A percentile compares a stretch with the other conserved stretches of the same genome.
Conservation (phyloP, 2,329 filamentous ascomycete species). For the Proliferodiscus dingleyae region DNA sequence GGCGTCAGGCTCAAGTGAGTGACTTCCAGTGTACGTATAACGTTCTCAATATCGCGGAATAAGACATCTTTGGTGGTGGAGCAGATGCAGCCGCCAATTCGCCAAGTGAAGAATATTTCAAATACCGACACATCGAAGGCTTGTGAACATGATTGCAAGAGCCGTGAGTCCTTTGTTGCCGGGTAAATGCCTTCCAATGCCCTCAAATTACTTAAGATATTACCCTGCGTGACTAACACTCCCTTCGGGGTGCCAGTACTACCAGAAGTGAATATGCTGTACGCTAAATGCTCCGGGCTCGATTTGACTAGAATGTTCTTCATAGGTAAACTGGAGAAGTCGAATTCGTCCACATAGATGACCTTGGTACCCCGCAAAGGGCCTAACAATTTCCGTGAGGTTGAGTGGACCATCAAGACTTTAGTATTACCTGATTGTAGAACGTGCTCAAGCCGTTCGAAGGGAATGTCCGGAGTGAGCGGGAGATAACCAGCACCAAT, state of each 20-base stretch:
- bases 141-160: slow-evolving; percentile 79
- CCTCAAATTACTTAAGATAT: slow-evolving; percentile 71
- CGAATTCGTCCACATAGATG: slow-evolving; percentile 29
- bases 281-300: slow-evolving; percentile 46
- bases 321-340: slow-evolving; percentile 15
- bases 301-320: slow-evolving; percentile 17
- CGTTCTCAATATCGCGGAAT: slow-evolving; percentile 65
- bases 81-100: slow-evolving; percentile 72
- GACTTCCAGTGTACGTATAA: slow-evolving; percentile 57
- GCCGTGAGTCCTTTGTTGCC: slow-evolving; percentile 38
- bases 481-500: slow-evolving; percentile 76
- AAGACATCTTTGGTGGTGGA: slow-evolving; percentile 68
- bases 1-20: slow-evolving; percentile 85
- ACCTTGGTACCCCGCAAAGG: slow-evolving; percentile 16
- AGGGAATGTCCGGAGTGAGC: slow-evolving; percentile 66
- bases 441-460: slow-evolving; percentile 55
- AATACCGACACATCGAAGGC: slow-evolving; percentile 87
- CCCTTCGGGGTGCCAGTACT: slow-evolving; percentile 76
- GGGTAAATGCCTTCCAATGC: slow-evolving; percentile 65
- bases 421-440: slow-evolving; percentile 53
- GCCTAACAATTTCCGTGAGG: slow-evolving; percentile 24
- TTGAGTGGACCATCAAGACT: slow-evolving; percentile 39
- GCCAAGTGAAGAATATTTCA: slow-evolving; percentile 85
- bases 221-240: slow-evolving; percentile 70
- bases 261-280: slow-evolving; percentile 79